Evolutionary conservation across 345 rosid genomes (phyloP).

Genomic region (Odontarrhena argentea): DNA sequence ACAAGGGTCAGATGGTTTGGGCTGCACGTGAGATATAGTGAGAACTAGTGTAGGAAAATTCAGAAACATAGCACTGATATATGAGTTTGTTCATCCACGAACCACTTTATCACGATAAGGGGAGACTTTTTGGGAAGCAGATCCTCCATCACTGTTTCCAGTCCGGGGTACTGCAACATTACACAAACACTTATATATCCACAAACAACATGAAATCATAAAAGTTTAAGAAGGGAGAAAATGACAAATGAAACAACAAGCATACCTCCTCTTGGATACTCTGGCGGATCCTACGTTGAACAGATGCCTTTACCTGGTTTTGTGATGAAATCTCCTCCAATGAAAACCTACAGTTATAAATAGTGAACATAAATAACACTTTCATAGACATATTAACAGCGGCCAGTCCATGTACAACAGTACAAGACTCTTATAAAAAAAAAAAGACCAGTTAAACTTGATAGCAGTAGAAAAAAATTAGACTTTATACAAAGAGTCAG

Average conservation of each 20-base stretch:
- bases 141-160: constrained; percentile 92
- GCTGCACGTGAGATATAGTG: constrained; percentile 51
- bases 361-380: neutral
- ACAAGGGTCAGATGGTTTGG: constrained; percentile 94
- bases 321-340: constrained; percentile 91
- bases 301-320: constrained; percentile 99
- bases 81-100: constrained; percentile 32
- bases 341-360: constrained; percentile 61
- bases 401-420: neutral
- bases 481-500: neutral
- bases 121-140: constrained; percentile 95
- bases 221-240: constrained; percentile 7
- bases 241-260: constrained; percentile 5
- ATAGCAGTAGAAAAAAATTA: constrained; percentile 9
- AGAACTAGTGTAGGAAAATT: neutral
- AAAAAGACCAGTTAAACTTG: neutral
- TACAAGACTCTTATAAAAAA: neutral
- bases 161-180: constrained; percentile 81
- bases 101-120: constrained; percentile 90
- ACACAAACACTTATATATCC: constrained; percentile 11
- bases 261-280: constrained; percentile 94
- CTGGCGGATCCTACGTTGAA: constrained; percentile 91
- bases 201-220: constrained; percentile 17
- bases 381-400: constrained; percentile 4
- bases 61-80: constrained; percentile 15